phyloP scores from a whole-genome alignment of 805 yeast genomes.

The Candida suzukii region DNA sequence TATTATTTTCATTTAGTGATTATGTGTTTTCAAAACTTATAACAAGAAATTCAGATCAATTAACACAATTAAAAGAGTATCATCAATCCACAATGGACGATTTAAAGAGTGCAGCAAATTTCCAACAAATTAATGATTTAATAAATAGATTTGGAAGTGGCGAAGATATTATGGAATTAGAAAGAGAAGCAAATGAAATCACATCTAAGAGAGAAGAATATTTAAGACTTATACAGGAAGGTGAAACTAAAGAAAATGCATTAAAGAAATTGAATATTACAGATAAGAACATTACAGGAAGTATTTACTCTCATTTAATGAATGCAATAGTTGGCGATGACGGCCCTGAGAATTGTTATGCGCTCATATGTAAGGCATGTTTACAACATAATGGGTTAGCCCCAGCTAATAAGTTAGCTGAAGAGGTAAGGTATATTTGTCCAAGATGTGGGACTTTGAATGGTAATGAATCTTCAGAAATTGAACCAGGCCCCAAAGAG shows the following conservation, averaged over 20 bases:
- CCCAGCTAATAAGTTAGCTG: constrained; percentile 56
- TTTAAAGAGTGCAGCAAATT: constrained; percentile 52
- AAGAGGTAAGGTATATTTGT: constrained; percentile 49
- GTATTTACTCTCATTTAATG: constrained; percentile 34
- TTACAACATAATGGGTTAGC: constrained; percentile 74
- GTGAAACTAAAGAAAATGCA: constrained; percentile 7
- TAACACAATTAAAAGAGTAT: constrained; percentile 21
- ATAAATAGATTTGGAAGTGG: constrained; percentile 56
- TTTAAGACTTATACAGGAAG: constrained; percentile 26
- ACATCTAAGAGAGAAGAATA: constrained; percentile 31
- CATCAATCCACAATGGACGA: constrained; percentile 30
- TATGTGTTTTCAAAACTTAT: constrained; percentile 15
- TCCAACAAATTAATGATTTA: constrained; percentile 67
- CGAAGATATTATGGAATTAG: constrained; percentile 33
- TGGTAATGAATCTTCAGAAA: constrained; percentile 11
- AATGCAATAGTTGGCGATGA: constrained; percentile 45
- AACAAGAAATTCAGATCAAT: constrained; percentile 12
- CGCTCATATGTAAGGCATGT: constrained; percentile 66
- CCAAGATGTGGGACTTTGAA: constrained; percentile 50
- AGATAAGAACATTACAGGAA: neutral
- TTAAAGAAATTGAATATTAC: constrained; percentile 8
- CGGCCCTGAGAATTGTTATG: constrained; percentile 53
- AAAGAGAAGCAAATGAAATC: constrained; percentile 36
- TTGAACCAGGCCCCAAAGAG: neutral
- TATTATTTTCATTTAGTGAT: constrained; percentile 8